Percentiles rank a stretch among this genome's conserved stretches.
Evolutionary conservation across 2,329 filamentous ascomycete genomes (phyloP).

Genomic region (Venturia oleaginea): DNA sequence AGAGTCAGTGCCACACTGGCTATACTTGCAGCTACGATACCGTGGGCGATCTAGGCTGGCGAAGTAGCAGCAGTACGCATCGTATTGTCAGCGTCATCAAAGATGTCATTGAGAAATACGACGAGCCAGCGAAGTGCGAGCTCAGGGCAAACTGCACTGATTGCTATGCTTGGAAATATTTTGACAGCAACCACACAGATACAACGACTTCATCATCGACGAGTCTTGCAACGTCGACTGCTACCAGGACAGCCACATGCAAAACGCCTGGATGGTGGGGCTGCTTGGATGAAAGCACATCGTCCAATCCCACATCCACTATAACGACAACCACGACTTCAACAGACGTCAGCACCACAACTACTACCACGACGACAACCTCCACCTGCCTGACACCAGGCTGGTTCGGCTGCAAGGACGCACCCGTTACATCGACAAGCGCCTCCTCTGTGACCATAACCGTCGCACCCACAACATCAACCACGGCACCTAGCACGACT

Average conservation of each 20-base stretch:
- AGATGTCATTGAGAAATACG: slow-evolving; percentile 78
- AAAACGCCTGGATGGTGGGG: slow-evolving; percentile 92
- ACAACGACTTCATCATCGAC: slow-evolving; percentile 52
- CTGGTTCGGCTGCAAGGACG: slow-evolving; percentile 58
- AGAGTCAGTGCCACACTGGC: slow-evolving; percentile 86
- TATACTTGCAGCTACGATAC: slow-evolving; percentile 87
- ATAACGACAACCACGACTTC: slow-evolving; percentile 27
- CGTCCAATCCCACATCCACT: slow-evolving; percentile 34
- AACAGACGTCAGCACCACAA: slow-evolving; percentile 40
- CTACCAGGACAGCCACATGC: slow-evolving; percentile 68
- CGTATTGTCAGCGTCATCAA: slow-evolving; percentile 81
- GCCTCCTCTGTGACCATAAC: slow-evolving; percentile 20
- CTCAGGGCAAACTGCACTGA: slow-evolving; percentile 72
- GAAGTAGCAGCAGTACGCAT: slow-evolving; percentile 83
- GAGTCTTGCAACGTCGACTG: slow-evolving; percentile 39
- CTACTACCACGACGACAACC: slow-evolving; percentile 23
- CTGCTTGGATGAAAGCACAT: slow-evolving; percentile 58
- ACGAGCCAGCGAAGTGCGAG: slow-evolving; percentile 67
- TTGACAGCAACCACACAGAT: slow-evolving; percentile 81
- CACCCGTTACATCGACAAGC: slow-evolving; percentile 20
- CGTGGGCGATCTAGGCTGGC: slow-evolving; percentile 83
- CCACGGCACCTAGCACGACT: slow-evolving; percentile 23
- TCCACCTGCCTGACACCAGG: slow-evolving; percentile 54
- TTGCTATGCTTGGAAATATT: slow-evolving; percentile 90
- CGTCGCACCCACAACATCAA: slow-evolving; percentile 19